Conservation (phyloP, 371 early-diverging fungal species). For the Syncephalis plumigaleata region DNA sequence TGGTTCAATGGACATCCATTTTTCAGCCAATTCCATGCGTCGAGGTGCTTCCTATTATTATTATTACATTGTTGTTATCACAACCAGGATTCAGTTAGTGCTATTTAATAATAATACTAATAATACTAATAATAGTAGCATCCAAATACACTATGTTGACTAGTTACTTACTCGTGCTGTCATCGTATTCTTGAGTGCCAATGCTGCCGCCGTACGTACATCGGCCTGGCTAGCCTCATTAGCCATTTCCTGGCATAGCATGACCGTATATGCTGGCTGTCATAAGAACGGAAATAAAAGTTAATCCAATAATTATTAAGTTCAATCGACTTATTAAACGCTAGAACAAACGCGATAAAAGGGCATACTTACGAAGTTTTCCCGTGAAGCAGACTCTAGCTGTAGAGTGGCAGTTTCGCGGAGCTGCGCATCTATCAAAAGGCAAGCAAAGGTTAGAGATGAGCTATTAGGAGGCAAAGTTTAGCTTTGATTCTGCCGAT, state of each 20-base stretch:
- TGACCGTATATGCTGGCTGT: slow-evolving; percentile 56
- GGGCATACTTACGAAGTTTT: slow-evolving; percentile 51
- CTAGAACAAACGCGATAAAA: neutral
- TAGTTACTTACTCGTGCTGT: slow-evolving; percentile 57
- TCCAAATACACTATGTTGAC: too few relatives aligned
- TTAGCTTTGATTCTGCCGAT: too few relatives aligned
- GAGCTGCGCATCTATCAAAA: slow-evolving; percentile 21
- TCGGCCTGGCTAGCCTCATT: slow-evolving; percentile 42
- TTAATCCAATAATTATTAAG: too few relatives aligned
- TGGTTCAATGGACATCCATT: slow-evolving; percentile 52
- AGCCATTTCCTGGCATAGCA: slow-evolving; percentile 64
- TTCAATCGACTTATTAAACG: neutral
- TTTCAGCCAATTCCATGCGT: slow-evolving; percentile 40
- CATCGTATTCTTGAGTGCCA: slow-evolving; percentile 82
- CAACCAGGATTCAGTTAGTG: too few relatives aligned
- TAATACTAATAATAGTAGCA: too few relatives aligned
- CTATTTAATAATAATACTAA: too few relatives aligned
- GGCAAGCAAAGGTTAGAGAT: neutral
- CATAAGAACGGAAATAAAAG: too few relatives aligned
- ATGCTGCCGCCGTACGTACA: slow-evolving; percentile 67
- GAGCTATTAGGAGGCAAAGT: too few relatives aligned
- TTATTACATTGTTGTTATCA: too few relatives aligned
- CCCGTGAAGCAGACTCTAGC: slow-evolving; percentile 48
- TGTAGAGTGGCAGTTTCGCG: slow-evolving; percentile 66
- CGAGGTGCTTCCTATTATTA: slow-evolving; percentile 35